Conservation (phyloP, 306 rosid genomes). For the Pachyrhizus erosus region DNA sequence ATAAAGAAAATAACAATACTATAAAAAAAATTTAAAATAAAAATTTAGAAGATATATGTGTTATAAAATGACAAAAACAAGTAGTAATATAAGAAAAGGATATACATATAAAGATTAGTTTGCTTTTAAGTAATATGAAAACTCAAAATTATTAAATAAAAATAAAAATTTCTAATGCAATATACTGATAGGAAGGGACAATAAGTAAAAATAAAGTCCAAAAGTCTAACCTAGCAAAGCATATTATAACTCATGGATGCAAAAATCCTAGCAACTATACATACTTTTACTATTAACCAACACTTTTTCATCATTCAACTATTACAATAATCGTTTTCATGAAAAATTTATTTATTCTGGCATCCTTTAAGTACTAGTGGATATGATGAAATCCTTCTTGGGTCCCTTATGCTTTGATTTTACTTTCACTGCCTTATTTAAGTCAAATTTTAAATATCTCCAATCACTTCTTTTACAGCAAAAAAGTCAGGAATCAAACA, state of each 20-base stretch:
- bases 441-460: constrained; percentile 8
- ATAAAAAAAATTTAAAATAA: too few relatives aligned
- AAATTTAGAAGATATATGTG: not conserved
- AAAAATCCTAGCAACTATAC: not conserved
- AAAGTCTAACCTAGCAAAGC: not conserved
- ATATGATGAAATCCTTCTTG: constrained; percentile 13
- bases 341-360: not conserved
- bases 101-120: not conserved
- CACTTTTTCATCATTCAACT: not conserved
- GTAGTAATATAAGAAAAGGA: not conserved
- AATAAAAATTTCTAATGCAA: not conserved
- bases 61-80: not conserved
- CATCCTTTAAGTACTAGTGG: constrained; percentile 1
- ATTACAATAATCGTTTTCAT: not conserved
- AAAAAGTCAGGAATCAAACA: not conserved
- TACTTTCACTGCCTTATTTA: not conserved
- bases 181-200: too few relatives aligned
- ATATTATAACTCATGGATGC: not conserved
- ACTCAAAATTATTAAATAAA: not conserved
- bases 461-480: not conserved
- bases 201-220: not conserved
- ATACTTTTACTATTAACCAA: constrained; percentile 9
- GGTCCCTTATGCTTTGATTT: constrained; percentile 1
- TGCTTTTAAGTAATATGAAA: not conserved
- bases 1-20: too few relatives aligned